Conservation (phyloP, 768 basidiomycete genomes). For the Imleria badia region DNA sequence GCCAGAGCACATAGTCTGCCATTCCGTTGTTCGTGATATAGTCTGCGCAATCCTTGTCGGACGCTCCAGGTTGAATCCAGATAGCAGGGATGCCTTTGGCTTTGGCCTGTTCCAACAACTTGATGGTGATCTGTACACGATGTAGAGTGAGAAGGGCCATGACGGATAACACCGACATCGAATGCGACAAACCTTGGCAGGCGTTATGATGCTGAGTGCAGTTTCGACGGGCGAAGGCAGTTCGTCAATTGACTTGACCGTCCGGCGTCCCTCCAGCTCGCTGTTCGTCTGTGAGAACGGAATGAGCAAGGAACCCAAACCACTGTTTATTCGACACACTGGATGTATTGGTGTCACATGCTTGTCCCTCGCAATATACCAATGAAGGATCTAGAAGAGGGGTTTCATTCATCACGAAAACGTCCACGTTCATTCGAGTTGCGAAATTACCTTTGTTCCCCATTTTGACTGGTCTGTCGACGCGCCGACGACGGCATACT, state of each 20-base stretch:
- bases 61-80: conserved; percentile 91
- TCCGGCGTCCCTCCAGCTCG: conserved; percentile 64
- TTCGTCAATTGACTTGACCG: conserved; percentile 53
- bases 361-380: conserved; percentile 64
- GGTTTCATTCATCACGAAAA: not conserved
- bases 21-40: conserved; percentile 69
- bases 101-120: conserved; percentile 63
- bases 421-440: no score
- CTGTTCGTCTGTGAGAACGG: conserved; percentile 56
- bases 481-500: conserved; percentile 80
- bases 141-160: not conserved
- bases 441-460: conserved; percentile 61
- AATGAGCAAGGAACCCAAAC: not conserved
- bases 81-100: conserved; percentile 69
- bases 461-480: conserved; percentile 77
- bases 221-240: conserved; percentile 64
- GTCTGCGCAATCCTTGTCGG: conserved; percentile 58
- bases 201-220: conserved; percentile 77
- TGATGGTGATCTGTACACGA: conserved; percentile 62
- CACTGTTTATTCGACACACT: conserved; percentile 38
- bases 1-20: conserved; percentile 67
- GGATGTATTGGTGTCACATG: conserved; percentile 74
- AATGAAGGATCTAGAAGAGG: conserved; percentile 62
- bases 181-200: conserved; percentile 52
- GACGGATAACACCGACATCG: not conserved